Percentiles rank a stretch among this genome's conserved stretches.
phyloP scores from a whole-genome alignment of 2,329 filamentous ascomycete species.

The Ilyonectria mors-panacis region DNA sequence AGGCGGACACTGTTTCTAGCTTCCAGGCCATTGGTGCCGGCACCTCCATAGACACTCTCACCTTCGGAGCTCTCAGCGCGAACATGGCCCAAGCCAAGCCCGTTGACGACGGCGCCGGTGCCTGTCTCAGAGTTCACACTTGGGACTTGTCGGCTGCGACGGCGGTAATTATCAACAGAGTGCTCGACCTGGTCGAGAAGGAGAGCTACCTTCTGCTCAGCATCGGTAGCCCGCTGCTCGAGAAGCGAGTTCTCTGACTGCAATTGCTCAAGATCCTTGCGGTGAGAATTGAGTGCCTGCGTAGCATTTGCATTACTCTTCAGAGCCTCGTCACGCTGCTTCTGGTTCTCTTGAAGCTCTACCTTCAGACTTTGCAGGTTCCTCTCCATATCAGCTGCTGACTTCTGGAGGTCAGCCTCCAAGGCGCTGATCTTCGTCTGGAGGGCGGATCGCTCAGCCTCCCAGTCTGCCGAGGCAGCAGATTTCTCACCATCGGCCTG shows the following conservation, averaged over 20 bases:
- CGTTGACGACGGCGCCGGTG: slow-evolving; percentile 51
- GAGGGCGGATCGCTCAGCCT: slow-evolving; percentile 78
- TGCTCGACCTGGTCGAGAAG: slow-evolving; percentile 95
- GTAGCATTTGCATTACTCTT: slow-evolving; percentile 67
- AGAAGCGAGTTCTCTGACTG: slow-evolving; percentile 86
- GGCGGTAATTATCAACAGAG: slow-evolving; percentile 94
- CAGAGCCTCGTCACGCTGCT: slow-evolving; percentile 78
- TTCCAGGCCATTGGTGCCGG: slow-evolving; percentile 51
- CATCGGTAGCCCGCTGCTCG: slow-evolving; percentile 88
- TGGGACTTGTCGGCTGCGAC: slow-evolving; percentile 74
- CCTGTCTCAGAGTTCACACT: slow-evolving; percentile 66
- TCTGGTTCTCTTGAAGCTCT: slow-evolving; percentile 76
- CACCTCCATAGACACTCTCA: slow-evolving; percentile 75
- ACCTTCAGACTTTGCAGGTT: slow-evolving; percentile 78
- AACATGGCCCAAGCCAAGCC: slow-evolving; percentile 58
- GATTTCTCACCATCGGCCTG: slow-evolving; percentile 53
- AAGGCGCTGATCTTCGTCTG: slow-evolving; percentile 78
- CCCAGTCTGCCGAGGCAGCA: slow-evolving; percentile 76
- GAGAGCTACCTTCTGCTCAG: slow-evolving; percentile 92
- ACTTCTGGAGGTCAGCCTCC: slow-evolving; percentile 77
- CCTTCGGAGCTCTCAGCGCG: slow-evolving; percentile 72
- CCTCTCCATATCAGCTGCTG: slow-evolving; percentile 77
- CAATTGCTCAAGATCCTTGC: slow-evolving; percentile 82
- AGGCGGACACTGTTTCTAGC: slow-evolving; percentile 75
- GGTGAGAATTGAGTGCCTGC: slow-evolving; percentile 71